Evolutionary conservation across 805 yeast genomes (phyloP).

Genomic region (Metschnikowia dekortorum): DNA sequence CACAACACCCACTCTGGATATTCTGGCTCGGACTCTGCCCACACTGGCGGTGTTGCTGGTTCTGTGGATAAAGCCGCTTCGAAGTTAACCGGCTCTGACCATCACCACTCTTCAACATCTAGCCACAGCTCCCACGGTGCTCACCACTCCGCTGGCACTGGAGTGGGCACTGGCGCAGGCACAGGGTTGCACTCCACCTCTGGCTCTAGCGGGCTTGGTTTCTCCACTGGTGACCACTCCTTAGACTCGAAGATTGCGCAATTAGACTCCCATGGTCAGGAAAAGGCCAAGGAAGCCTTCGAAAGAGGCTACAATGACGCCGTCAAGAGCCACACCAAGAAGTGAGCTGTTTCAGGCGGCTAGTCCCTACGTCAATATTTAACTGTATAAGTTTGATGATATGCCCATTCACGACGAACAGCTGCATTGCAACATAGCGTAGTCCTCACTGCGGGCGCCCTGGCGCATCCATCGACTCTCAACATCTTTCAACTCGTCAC

Average conservation of each 20-base stretch:
- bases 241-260: conserved; percentile 33
- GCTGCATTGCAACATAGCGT: conserved; percentile 67
- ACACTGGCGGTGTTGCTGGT: conserved; percentile 5
- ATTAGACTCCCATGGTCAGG: conserved; percentile 31
- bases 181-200: conserved; percentile 6
- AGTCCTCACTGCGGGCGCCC: conserved; percentile 47
- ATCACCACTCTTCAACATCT: conserved; percentile 11
- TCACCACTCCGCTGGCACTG: conserved; percentile 1
- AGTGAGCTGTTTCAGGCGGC: background rate
- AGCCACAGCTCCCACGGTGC: conserved; percentile 11
- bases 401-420: conserved; percentile 44
- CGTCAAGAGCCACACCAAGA: conserved; percentile 3
- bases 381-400: too few relatives aligned
- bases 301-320: conserved; percentile 39
- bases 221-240: conserved; percentile 33
- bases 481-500: conserved; percentile 54
- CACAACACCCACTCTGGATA: background rate
- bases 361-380: too few relatives aligned
- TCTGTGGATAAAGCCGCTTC: conserved; percentile 2
- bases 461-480: conserved; percentile 50
- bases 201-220: conserved; percentile 11
- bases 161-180: conserved; percentile 1
- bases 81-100: conserved; percentile 1
- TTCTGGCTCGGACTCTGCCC: conserved; percentile 2
- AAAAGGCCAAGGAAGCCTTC: conserved; percentile 39